Percentiles rank a stretch among this genome's conserved stretches.
phyloP scores from a whole-genome alignment of 116 monocot species.

The Papilionanthe hybrid region DNA sequence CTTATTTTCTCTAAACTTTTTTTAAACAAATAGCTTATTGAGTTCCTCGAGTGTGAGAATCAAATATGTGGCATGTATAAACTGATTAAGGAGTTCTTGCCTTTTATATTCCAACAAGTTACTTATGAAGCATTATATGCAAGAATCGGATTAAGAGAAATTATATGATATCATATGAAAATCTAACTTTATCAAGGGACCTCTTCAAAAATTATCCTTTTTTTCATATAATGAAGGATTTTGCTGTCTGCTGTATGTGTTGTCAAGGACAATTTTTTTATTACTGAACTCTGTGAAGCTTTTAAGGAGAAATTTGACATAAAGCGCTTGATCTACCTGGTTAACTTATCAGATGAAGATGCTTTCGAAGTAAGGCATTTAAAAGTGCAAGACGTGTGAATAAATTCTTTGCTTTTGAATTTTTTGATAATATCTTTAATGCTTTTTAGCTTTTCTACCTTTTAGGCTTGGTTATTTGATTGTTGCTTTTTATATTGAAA shows the following conservation, averaged over 20 bases:
- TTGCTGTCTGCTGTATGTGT: neutral
- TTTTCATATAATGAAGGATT: slow-evolving; percentile 1
- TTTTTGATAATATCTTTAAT: neutral
- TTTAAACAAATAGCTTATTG: neutral
- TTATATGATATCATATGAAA: neutral
- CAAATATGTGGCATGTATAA: neutral
- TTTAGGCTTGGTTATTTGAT: neutral
- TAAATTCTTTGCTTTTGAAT: neutral
- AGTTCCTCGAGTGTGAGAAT: neutral
- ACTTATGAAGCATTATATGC: neutral
- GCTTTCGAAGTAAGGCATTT: neutral
- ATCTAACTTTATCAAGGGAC: neutral
- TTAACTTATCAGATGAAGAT: neutral
- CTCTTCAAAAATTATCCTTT: neutral
- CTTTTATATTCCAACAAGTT: neutral
- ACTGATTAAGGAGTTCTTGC: neutral
- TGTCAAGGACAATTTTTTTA: neutral
- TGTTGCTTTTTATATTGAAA: neutral
- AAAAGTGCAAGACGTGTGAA: neutral
- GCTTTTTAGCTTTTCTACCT: neutral
- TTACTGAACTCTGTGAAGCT: neutral
- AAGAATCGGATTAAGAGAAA: neutral
- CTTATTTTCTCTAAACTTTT: neutral
- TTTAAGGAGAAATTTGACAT: neutral
- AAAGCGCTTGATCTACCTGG: neutral